Base-by-base conservation (phyloP, 2,329 filamentous ascomycete genomes). In the Diaporthe humulicola region DNA sequence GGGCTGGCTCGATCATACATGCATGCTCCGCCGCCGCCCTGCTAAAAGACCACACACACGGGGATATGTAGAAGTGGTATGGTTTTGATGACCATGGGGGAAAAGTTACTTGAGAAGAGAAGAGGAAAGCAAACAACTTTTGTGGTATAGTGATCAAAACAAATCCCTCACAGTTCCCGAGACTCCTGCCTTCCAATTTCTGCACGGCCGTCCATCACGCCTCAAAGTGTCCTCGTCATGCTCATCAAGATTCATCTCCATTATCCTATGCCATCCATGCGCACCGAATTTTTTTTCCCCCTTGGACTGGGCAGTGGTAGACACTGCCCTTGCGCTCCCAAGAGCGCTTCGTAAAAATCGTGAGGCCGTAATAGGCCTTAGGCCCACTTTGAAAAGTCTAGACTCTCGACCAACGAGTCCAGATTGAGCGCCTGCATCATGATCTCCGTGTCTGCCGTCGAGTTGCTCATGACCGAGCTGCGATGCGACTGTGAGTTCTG, bases 391-490 rank as follows among this genome's bases (percentile, higher is more conserved):
- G 87, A 88, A 76, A 88, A 89, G 78, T 89, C 87, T 30, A 88
- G 80, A 60, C 85, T 86, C 19, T 88, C 86, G 54, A 87, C 84
- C 52, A 87, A 76, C 10, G 81, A 80, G 67, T 87, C 86, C 6
- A 82, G 78, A 61, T 78, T 81, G 40, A 79, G 82, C 9, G 73
- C 71, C 10, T 79, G 78, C 76, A 80, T 84, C 42, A 86, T 81
- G 36, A 86, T 81, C 79, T 92, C 90, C 1, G 89, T 89, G 73
- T 88, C 88, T 8, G 88, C 88, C 15, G 88, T 87, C 2, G 87
- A 86, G 14, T 86, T 87, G 40, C 87, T 88, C n/a, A 91, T 81
- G 77, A 89, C 85, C n/a, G 89, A 91, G 8, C 89, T 90, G 56
- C 90, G 86, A 74, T 92, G 90, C n/a, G 72, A 74, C 69, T 74